phyloP scores from a whole-genome alignment of 1,139 yeast species.

The Scheffersomyces titani region DNA sequence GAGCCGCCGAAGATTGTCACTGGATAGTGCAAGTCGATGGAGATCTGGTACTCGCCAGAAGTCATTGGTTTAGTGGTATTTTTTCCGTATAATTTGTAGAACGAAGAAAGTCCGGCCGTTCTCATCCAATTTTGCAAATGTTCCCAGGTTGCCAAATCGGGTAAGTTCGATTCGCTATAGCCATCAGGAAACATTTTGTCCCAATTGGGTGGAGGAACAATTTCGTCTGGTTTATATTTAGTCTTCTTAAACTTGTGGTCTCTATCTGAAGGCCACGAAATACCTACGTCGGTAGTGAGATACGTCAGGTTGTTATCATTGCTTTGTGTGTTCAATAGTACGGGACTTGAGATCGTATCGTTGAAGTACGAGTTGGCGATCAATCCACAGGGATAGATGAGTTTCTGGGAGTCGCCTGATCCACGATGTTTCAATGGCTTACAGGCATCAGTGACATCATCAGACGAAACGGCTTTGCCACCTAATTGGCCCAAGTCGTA shows the following conservation, averaged over 20 bases:
- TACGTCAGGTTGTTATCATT: conserved; percentile 46
- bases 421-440: conserved; percentile 50
- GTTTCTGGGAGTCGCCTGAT: conserved; percentile 31
- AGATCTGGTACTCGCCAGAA: conserved; percentile 62
- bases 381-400: conserved; percentile 73
- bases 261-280: conserved; percentile 69
- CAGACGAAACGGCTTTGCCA: conserved; percentile 57
- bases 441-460: conserved; percentile 54
- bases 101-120: conserved; percentile 73
- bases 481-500: conserved; percentile 65
- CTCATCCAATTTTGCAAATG: conserved; percentile 79
- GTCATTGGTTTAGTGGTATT: conserved; percentile 50
- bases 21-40: conserved; percentile 68
- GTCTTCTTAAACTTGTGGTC: conserved; percentile 59
- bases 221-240: conserved; percentile 52
- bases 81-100: conserved; percentile 65
- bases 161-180: conserved; percentile 64
- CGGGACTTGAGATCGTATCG: conserved; percentile 60
- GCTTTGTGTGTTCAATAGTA: conserved; percentile 41
- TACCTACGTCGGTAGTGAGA: conserved; percentile 53
- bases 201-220: conserved; percentile 85
- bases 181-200: conserved; percentile 64
- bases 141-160: conserved; percentile 52
- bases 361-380: conserved; percentile 77
- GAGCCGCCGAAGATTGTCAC: conserved; percentile 69